Base-by-base conservation (phyloP, 2,329 filamentous ascomycete species). In the Coniochaeta sp. region DNA sequence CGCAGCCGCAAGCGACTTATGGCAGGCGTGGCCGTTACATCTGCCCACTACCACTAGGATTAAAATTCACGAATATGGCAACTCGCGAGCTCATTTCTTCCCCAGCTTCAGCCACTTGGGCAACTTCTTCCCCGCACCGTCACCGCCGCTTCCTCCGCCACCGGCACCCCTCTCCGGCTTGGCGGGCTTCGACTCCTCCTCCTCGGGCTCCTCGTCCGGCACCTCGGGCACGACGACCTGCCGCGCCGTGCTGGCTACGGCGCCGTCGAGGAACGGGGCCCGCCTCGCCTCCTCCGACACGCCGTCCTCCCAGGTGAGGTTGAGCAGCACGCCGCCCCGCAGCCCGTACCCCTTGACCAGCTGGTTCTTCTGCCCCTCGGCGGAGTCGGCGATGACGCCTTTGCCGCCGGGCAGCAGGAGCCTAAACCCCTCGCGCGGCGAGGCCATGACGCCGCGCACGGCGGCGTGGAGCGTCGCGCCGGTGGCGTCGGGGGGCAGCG, bases 301-400 rank as follows among this genome's bases (percentile, higher is more conserved):
- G 40, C 73, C 78, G 55, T 87, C 82, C 22, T 86, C 84, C 90
- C 91, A 96, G 1, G 86, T 75, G 62, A 96, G 82, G 62, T 88
- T 93, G 50, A 97, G 77, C 9, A 96, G 77, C 34, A 93, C 87
- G 36, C 85, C 82, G 7, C 87, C 86, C 3, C 80, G 81, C 63
- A 97, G 82, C 16, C 87, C 85, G 65, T 96, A 81, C 60, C 88
- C 85, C 58, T 81, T 79, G 60, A 97, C 89, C n/a, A 97, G 76
- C 52, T 72, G 82, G 69, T 81, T 80, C 38, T 73, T 71, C 8
- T 74, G 73, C 54, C 76, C 76, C 14, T 73, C 74, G 17, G 78
- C 74, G 60, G 85, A 79, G 30, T 72, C 72, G 63, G 84, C 78
- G 24, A 75, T 67, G 6, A 77, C 77, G 61, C 80, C 84, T 30